Percentiles rank a stretch among this genome's conserved stretches.
Evolutionary conservation across 257 asterid species (phyloP).

Genomic region (Echium plantagineum): DNA sequence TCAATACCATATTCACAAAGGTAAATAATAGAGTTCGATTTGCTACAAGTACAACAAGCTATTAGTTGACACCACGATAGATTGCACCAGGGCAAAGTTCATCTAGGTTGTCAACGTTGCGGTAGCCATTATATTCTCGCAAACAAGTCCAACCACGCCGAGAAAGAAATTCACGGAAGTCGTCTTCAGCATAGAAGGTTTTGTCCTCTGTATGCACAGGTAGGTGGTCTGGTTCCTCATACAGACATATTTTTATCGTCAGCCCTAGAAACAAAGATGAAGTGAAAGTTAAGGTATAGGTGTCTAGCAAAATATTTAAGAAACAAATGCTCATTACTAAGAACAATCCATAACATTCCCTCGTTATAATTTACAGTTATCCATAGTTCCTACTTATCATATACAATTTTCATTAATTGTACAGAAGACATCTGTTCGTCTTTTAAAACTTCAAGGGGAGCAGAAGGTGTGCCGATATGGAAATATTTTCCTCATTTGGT

Average conservation of each 20-base stretch:
- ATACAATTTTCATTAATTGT: too few relatives aligned
- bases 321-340: too few relatives aligned
- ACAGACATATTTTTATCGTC: constrained; percentile 16
- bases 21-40: neutral
- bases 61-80: constrained; percentile 12
- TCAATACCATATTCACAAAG: neutral
- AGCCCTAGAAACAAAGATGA: constrained; percentile 8
- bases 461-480: too few relatives aligned
- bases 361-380: too few relatives aligned
- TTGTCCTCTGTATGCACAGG: constrained; percentile 20
- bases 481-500: too few relatives aligned
- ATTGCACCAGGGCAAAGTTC: constrained; percentile 18
- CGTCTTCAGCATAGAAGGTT: constrained; percentile 20
- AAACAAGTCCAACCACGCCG: constrained; percentile 19
- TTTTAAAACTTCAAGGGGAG: too few relatives aligned
- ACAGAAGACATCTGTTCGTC: too few relatives aligned
- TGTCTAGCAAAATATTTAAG: too few relatives aligned
- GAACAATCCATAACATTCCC: too few relatives aligned
- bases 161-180: constrained; percentile 16
- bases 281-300: neutral
- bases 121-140: constrained; percentile 18
- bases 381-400: too few relatives aligned
- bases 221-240: constrained; percentile 16
- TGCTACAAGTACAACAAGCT: neutral
- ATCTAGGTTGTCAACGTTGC: constrained; percentile 15